A percentile compares a stretch with the other conserved stretches of the same genome.
These are phyloP conservation scores for Nyssa sinensis DNA, from an alignment of 148 eudicot genomes.

Conservation along the genomic window DNA sequence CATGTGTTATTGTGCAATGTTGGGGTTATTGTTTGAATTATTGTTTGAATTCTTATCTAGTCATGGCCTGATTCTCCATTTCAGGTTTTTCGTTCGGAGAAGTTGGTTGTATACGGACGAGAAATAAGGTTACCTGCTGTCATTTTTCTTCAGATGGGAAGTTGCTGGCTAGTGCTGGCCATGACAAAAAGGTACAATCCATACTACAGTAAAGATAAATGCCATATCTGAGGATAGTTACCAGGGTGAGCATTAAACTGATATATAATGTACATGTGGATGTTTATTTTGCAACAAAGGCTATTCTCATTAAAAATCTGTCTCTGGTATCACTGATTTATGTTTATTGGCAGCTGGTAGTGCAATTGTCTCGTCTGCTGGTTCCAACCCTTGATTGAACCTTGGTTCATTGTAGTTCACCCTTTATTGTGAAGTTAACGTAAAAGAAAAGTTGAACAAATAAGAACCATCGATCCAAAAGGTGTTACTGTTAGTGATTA, in stretches of 20 bases:
- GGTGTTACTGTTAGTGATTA: neutral
- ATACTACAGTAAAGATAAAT: neutral
- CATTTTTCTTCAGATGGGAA: slow-evolving; percentile 96
- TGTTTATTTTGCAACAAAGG: neutral
- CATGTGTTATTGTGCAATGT: neutral
- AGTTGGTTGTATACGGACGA: slow-evolving; percentile 67
- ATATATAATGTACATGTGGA: neutral
- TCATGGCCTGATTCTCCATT: slow-evolving; percentile 16
- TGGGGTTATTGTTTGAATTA: neutral
- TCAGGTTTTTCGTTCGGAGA: slow-evolving; percentile 86
- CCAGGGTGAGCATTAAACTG: neutral
- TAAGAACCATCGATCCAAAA: neutral
- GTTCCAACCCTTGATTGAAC: slow-evolving; percentile 6
- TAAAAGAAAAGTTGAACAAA: neutral
- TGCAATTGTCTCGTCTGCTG: neutral
- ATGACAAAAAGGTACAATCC: slow-evolving; percentile 74
- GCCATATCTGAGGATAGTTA: neutral
- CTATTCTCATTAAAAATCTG: neutral
- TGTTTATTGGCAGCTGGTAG: neutral
- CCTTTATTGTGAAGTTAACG: neutral
- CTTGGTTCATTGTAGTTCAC: neutral
- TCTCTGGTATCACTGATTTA: neutral
- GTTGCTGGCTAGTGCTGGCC: slow-evolving; percentile 86
- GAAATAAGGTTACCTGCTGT: slow-evolving; percentile 79
- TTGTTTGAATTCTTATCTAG: neutral